Percentiles rank a stretch among this genome's conserved stretches.
phyloP scores from a whole-genome alignment of 83 land plant genomes.

The Picea engelmannii region DNA sequence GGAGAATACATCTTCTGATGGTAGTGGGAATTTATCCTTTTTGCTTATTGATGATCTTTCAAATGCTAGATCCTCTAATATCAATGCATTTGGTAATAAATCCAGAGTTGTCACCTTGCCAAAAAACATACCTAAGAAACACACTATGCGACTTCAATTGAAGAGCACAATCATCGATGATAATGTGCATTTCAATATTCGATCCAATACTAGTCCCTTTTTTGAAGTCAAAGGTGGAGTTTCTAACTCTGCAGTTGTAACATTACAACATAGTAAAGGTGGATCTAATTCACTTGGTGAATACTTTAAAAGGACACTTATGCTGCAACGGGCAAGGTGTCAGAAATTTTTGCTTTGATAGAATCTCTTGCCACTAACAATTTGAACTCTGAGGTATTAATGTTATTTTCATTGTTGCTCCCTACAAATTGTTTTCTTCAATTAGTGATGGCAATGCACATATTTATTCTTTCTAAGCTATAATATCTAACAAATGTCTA shows the following conservation, averaged over 20 bases:
- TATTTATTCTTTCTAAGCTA: neutral
- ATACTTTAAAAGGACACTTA: neutral
- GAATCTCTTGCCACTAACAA: neutral
- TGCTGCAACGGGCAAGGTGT: neutral
- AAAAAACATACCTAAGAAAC: neutral
- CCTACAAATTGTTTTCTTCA: neutral
- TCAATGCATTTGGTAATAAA: neutral
- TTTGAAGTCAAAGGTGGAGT: neutral
- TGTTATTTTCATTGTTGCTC: neutral
- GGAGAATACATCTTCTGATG: constrained; percentile 4
- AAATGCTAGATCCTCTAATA: constrained; percentile 4
- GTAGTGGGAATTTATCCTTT: constrained; percentile 12
- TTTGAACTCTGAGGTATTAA: constrained; percentile 9
- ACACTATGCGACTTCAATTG: neutral
- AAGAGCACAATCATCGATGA: neutral
- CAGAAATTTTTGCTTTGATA: neutral
- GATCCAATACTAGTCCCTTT: constrained; percentile 2
- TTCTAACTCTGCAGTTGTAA: neutral
- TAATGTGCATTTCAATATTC: neutral
- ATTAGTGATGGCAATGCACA: neutral
- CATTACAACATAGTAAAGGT: neutral
- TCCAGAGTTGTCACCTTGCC: neutral
- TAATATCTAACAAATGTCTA: neutral
- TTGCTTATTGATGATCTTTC: neutral
- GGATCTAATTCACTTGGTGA: neutral